Conservation (phyloP, 139 green algal species). For the Raphidocelis subcapitata region DNA sequence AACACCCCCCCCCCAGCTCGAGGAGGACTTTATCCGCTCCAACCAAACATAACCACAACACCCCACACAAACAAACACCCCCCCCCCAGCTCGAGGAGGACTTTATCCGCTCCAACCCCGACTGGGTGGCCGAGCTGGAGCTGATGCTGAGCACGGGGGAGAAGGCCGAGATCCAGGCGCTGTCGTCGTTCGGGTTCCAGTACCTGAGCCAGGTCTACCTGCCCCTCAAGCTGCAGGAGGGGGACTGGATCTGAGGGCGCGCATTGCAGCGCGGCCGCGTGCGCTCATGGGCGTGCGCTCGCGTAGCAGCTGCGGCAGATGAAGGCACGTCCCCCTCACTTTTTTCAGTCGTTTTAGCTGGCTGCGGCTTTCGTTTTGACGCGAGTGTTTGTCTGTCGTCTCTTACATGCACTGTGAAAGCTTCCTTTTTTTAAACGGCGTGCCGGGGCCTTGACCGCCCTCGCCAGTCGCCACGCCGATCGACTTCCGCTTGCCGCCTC, state of each 20-base stretch:
- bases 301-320: too few species aligned
- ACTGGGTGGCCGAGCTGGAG: constrained; percentile 94
- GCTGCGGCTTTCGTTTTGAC: too few species aligned
- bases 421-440: too few species aligned
- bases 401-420: too few species aligned
- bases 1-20: constrained; percentile 58
- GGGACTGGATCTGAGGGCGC: constrained; percentile 76
- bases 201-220: constrained; percentile 89
- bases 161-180: constrained; percentile 98
- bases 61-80: background rate
- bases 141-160: constrained; percentile 89
- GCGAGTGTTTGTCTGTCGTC: too few species aligned
- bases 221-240: constrained; percentile 89
- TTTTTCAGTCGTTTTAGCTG: too few species aligned
- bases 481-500: too few species aligned
- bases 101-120: constrained; percentile 89
- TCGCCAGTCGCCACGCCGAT: too few species aligned
- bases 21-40: constrained; percentile 95
- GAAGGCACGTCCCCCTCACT: too few species aligned
- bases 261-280: background rate
- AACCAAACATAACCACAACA: too few species aligned
- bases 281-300: too few species aligned
- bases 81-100: constrained; percentile 89
- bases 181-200: constrained; percentile 94
- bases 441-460: too few species aligned